Conservation (phyloP, 225 moss, liverwort and hornwort species). For the Straminergon stramineum region DNA sequence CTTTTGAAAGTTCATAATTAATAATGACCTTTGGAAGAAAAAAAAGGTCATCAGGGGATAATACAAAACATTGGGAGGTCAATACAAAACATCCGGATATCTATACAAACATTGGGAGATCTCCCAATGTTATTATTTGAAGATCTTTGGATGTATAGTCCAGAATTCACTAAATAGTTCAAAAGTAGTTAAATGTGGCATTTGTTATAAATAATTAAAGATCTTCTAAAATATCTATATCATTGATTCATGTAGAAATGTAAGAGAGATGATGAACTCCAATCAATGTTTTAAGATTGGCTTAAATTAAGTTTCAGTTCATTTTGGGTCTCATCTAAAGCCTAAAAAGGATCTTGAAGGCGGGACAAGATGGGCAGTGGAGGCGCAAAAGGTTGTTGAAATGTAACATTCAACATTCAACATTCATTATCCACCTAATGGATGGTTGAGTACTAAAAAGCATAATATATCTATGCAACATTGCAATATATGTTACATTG, state of each 20-base stretch:
- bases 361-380: rapidly evolving
- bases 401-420: not conserved
- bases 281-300: not conserved
- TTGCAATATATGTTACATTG: not conserved
- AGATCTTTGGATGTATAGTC: no score
- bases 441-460: not conserved
- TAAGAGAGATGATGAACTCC: not conserved
- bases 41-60: no score
- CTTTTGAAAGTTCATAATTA: no score
- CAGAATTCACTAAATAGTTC: no score
- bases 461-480: not conserved
- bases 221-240: not conserved
- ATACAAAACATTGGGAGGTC: no score
- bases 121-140: no score
- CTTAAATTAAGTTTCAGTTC: rapidly evolving
- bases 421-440: not conserved
- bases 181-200: no score
- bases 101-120: no score
- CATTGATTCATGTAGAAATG: not conserved
- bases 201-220: no score
- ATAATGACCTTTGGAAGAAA: no score
- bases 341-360: not conserved
- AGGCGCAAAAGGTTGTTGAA: not conserved
- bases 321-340: not conserved
- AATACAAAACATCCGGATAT: no score